Conservation (phyloP, 257 asterid genomes). For the Jaltomata sinuosa region DNA sequence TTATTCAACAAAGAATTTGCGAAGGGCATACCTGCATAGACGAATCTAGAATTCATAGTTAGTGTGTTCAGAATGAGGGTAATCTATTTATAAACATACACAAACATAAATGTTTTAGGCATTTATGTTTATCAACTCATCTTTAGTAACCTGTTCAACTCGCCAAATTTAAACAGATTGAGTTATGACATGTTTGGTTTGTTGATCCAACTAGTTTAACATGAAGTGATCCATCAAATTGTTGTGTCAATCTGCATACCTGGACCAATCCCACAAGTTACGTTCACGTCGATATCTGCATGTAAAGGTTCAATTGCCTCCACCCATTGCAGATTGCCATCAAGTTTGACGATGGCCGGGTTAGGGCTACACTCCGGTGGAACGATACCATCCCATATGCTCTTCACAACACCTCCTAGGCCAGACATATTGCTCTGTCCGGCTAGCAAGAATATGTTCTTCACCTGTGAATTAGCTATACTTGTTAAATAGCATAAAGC, state of each 20-base stretch:
- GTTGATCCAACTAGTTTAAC: neutral
- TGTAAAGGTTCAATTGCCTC: neutral
- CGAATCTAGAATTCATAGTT: neutral
- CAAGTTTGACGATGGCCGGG: constrained; percentile 1
- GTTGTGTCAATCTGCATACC: neutral
- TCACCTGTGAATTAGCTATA: neutral
- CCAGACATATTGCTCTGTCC: constrained; percentile 27
- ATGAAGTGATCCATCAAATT: neutral
- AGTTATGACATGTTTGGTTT: neutral
- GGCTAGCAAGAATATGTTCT: constrained; percentile 8
- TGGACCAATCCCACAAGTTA: neutral
- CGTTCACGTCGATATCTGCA: neutral
- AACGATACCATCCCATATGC: constrained; percentile 10
- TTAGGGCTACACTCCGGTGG: constrained; percentile 4
- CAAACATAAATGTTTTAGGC: neutral
- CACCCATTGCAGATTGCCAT: neutral
- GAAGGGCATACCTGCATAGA: constrained; percentile 19
- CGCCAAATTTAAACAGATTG: neutral
- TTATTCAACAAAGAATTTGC: constrained; percentile 14
- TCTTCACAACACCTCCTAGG: constrained; percentile 13
- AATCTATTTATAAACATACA: neutral
- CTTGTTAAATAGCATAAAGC: neutral
- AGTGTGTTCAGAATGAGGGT: neutral
- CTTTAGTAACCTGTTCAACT: neutral
- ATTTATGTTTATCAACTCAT: too few species aligned